These are phyloP conservation scores for Rhypophila decipiens DNA, from an alignment of 495 filamentous ascomycete species.

Conservation along the genomic window DNA sequence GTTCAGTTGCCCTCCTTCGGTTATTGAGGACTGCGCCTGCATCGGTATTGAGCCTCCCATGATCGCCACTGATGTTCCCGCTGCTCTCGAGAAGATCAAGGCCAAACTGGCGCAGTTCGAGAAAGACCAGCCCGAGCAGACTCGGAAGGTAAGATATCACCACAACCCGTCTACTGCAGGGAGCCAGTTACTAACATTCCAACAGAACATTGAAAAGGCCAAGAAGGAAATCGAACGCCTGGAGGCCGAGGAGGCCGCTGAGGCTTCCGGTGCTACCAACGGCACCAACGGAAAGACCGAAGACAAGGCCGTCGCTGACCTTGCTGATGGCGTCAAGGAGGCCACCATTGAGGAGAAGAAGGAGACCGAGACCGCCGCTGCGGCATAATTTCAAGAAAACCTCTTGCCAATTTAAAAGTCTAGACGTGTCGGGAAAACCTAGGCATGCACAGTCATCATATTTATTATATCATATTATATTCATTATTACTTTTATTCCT, in stretches of 20 bases:
- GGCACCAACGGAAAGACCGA: constrained; percentile 32
- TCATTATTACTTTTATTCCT: too few relatives aligned
- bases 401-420: too few relatives aligned
- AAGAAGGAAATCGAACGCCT: constrained; percentile 58
- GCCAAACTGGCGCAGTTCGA: constrained; percentile 92
- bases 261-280: constrained; percentile 29
- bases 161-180: neutral
- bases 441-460: too few relatives aligned
- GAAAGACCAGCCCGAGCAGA: constrained; percentile 81
- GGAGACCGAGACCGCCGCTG: constrained; percentile 44
- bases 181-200: constrained; percentile 3
- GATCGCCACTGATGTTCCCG: constrained; percentile 72
- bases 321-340: constrained; percentile 57
- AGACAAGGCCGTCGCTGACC: constrained; percentile 35
- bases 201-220: constrained; percentile 73
- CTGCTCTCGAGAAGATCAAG: constrained; percentile 76
- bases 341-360: constrained; percentile 67
- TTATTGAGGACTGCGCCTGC: constrained; percentile 82
- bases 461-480: too few relatives aligned
- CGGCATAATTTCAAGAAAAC: constrained; percentile 13
- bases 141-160: constrained; percentile 66
- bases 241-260: constrained; percentile 48
- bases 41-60: constrained; percentile 81
- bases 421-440: too few relatives aligned
- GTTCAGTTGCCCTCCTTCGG: constrained; percentile 80